Evolutionary conservation across 192 early-diverging fungal species (phyloP), one percentile per base, ranked within the genome.

Genomic region (Rhizoclosmatium sp.): DNA sequence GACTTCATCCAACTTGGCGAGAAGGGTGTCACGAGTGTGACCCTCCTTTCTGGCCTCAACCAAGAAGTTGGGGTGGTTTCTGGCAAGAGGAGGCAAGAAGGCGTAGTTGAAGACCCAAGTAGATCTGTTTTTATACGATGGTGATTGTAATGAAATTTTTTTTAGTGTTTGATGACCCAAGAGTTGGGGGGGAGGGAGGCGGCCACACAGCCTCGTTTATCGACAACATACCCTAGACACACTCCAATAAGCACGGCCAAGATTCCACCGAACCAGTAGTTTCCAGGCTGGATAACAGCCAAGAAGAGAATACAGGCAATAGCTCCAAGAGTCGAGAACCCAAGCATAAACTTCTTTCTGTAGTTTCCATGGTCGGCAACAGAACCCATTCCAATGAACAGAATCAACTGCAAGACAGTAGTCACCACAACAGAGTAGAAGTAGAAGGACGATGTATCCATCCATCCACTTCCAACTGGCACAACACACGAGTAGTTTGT

Each of bases 401-500:
- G 66, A 40, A 85, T 4, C n/a, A 78, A 51, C 61, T 85, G 84
- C 10, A 58, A 12, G 2, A 82, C 31, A 2, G 75, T 66, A 3
- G 78, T 47, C 40, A 82, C 56, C 47, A 78, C 61, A 45, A 75
- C 80, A 45, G 76, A 45, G 58, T 82, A 80, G 47, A 85, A 81
- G 45, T 75, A 77, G 47, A 81, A 49, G n/a, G 76, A 66, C 12
- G 71, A 46, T 31, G 80, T 75, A 60, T 81, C 51, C 51, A 54
- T 54, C 47, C 51, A 82, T 4, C 10, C 1, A 4, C 56, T 49
- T 4, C 76, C 76, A 31, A 82, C 23, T 12, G 39, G 23, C n/a
- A 82, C 70, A 10, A 48, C 75, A 66, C 80, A 82, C 47, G 65
- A 51, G 47, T 78, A 82, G 44, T 47, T 51, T 4, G 5, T 59